These are phyloP conservation scores for Ceratonia siliqua DNA, from an alignment of 306 rosid genomes.

Conservation along the genomic window DNA sequence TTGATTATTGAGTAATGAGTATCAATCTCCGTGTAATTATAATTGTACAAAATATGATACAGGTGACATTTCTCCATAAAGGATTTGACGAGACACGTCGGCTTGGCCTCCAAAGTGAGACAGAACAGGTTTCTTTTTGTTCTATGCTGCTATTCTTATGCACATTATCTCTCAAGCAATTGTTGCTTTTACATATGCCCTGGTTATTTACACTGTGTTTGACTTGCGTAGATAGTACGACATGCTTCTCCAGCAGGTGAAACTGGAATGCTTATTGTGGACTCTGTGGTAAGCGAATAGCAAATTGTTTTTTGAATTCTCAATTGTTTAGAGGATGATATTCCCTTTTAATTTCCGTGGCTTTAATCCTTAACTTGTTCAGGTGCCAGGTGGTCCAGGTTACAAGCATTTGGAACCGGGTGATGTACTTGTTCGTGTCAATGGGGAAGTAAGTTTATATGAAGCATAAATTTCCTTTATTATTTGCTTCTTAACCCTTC, in stretches of 20 bases:
- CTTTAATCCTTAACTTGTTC: constrained; percentile 43
- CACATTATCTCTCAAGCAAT: not conserved
- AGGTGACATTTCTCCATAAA: constrained; percentile 93
- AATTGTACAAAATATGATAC: constrained; percentile 30
- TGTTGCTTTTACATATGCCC: constrained; percentile 25
- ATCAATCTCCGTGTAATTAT: constrained; percentile 23
- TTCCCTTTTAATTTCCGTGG: constrained; percentile 29
- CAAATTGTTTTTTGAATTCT: constrained; percentile 10
- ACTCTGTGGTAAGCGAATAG: constrained; percentile 87
- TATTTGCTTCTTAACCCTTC: not conserved
- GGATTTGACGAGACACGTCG: constrained; percentile 98
- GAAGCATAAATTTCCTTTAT: not conserved
- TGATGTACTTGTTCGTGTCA: constrained; percentile 89
- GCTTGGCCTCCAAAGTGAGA: constrained; percentile 86
- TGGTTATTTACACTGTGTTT: constrained; percentile 32
- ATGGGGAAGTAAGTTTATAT: constrained; percentile 79
- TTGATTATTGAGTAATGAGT: too few relatives aligned
- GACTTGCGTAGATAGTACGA: constrained; percentile 70
- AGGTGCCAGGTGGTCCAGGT: constrained; percentile 98
- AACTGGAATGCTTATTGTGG: constrained; percentile 99
- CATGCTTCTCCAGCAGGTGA: constrained; percentile 77
- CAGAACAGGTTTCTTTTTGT: constrained; percentile 76
- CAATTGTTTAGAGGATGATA: constrained; percentile 3
- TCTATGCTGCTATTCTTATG: constrained; percentile 18
- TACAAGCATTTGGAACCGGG: constrained; percentile 87